Evolutionary conservation across 2,329 filamentous ascomycete species (phyloP).

Genomic region (Thielaviopsis ethacetica): DNA sequence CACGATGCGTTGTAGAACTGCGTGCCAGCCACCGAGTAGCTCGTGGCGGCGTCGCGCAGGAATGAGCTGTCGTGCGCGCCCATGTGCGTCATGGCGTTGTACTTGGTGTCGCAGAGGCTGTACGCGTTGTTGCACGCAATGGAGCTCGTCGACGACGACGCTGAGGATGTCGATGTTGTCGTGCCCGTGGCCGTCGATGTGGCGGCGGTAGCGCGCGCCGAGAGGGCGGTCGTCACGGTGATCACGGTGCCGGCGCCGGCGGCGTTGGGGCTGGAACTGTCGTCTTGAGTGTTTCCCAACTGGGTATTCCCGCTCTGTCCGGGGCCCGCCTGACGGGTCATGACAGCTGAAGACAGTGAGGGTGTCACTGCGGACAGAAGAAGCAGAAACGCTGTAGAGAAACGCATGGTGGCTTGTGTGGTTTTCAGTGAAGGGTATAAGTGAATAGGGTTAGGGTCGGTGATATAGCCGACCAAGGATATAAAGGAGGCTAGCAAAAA

Average conservation of each 20-base stretch:
- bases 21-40: constrained; percentile 49
- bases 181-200: background rate
- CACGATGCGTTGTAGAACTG: constrained; percentile 58
- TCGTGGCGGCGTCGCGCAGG: constrained; percentile 44
- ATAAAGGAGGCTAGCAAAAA: background rate
- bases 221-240: constrained; percentile 13
- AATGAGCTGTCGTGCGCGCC: constrained; percentile 64
- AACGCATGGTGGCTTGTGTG: background rate
- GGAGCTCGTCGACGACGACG: constrained; percentile 14
- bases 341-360: background rate
- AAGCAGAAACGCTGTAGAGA: background rate
- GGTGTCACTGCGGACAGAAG: background rate
- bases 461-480: background rate
- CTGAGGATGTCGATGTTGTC: constrained; percentile 3
- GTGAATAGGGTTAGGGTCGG: background rate
- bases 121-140: constrained; percentile 68
- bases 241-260: constrained; percentile 1
- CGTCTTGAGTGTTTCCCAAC: too few relatives aligned
- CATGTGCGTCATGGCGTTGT: constrained; percentile 63
- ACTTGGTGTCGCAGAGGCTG: constrained; percentile 50
- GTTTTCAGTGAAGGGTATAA: background rate
- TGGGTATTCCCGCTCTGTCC: background rate
- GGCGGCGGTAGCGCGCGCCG: constrained; percentile 2
- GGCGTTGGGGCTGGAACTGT: background rate
- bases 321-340: constrained; percentile 1